Conservation (phyloP, 1,284 basidiomycete species). For the Takashimella koratensis region DNA sequence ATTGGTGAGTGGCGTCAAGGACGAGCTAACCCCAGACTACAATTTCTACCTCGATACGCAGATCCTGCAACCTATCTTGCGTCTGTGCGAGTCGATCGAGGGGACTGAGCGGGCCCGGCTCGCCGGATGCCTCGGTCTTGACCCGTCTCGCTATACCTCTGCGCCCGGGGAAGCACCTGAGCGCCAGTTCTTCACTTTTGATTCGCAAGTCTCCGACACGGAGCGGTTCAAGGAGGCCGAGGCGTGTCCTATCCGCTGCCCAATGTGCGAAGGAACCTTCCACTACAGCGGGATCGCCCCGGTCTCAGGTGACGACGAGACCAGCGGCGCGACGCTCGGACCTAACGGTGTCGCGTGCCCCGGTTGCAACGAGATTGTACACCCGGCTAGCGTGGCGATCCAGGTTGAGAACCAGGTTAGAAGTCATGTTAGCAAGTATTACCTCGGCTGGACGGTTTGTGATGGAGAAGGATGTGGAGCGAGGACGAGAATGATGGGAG, state of each 20-base stretch:
- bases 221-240: constrained; percentile 77
- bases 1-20: constrained; percentile 58
- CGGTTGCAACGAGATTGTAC: constrained; percentile 59
- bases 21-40: constrained; percentile 60
- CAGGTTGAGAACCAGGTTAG: constrained; percentile 87
- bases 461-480: constrained; percentile 79
- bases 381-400: constrained; percentile 62
- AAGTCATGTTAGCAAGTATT: constrained; percentile 72
- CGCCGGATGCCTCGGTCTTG: constrained; percentile 94
- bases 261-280: constrained; percentile 62
- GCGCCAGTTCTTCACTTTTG: constrained; percentile 72
- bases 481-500: constrained; percentile 80
- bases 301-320: constrained; percentile 60
- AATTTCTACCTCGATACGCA: constrained; percentile 90
- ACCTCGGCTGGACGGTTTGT: constrained; percentile 84
- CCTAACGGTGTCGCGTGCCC: constrained; percentile 56
- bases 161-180: constrained; percentile 58
- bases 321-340: constrained; percentile 4
- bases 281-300: constrained; percentile 62
- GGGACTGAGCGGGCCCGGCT: constrained; percentile 87
- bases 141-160: constrained; percentile 70
- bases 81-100: constrained; percentile 93
- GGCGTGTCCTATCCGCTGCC: constrained; percentile 69
- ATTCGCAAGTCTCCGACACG: constrained; percentile 83
- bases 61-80: constrained; percentile 89